A percentile compares a stretch with the other conserved stretches of the same genome.
These are phyloP conservation scores for Murraya paniculata DNA, from an alignment of 345 rosid genomes.

Conservation along the genomic window DNA sequence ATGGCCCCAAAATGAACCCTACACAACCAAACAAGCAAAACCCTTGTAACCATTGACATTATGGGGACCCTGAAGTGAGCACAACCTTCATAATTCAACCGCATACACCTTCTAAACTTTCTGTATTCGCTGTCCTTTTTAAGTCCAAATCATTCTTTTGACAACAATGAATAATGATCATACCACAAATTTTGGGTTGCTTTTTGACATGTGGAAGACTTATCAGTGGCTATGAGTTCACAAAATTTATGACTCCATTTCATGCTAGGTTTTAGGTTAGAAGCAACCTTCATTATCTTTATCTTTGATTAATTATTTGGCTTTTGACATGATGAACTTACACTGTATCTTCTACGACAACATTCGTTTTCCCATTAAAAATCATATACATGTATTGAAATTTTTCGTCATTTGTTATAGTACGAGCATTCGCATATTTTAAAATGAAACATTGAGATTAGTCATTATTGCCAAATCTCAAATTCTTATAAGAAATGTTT, in stretches of 20 bases:
- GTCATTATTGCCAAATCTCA: no score
- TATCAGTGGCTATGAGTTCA: neutral
- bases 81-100: slow-evolving; percentile 5
- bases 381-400: neutral
- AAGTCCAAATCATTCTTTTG: neutral
- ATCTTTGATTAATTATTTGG: neutral
- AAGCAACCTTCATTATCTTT: neutral
- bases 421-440: no score
- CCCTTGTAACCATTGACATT: neutral
- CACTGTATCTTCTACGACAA: no score
- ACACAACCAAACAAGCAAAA: neutral
- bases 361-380: no score
- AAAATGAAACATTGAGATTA: no score
- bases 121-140: neutral
- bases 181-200: neutral
- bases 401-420: neutral
- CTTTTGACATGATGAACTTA: neutral
- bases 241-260: neutral
- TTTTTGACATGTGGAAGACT: neutral
- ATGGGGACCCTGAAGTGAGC: slow-evolving; percentile 1
- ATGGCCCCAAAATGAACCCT: no score
- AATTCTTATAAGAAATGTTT: no score
- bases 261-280: neutral
- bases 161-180: neutral
- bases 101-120: neutral